These are phyloP conservation scores for Rutstroemia sp. DNA, from an alignment of 2,329 filamentous ascomycete species.

Conservation along the genomic window DNA sequence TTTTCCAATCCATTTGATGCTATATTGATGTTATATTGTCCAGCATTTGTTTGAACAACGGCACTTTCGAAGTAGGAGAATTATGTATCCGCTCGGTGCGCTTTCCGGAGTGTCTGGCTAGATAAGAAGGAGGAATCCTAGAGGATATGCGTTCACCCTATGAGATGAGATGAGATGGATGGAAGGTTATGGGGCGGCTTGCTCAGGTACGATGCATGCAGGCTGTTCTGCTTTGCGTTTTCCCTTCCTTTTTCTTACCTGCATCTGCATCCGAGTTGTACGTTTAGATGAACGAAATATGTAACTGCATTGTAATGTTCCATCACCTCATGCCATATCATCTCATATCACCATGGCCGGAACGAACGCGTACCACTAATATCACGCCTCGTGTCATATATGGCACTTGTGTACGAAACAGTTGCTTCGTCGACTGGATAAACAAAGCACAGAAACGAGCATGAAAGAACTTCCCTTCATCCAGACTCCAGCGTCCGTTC, in stretches of 20 bases:
- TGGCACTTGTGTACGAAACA: not conserved
- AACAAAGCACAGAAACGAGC: too few relatives aligned
- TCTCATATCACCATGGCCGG: not conserved
- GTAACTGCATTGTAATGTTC: too few relatives aligned
- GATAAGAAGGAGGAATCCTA: too few relatives aligned
- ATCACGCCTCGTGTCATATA: not conserved
- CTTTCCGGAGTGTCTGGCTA: too few relatives aligned
- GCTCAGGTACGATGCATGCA: constrained; percentile 6
- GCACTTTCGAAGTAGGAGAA: too few relatives aligned
- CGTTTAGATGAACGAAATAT: too few relatives aligned
- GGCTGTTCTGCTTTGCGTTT: not conserved
- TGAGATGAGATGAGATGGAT: too few relatives aligned
- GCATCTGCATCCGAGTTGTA: not conserved
- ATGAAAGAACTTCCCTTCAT: too few relatives aligned
- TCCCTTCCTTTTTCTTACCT: not conserved
- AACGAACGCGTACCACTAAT: not conserved
- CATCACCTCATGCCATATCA: not conserved
- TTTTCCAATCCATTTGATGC: not conserved
- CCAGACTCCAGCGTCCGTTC: too few relatives aligned
- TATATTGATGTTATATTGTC: too few relatives aligned
- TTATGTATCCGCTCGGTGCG: too few relatives aligned
- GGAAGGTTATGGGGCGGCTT: not conserved
- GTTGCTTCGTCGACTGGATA: not conserved
- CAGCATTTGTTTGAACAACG: too few relatives aligned
- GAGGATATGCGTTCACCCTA: not conserved